Base-by-base conservation (phyloP, 768 basidiomycete genomes). In the Phaeotremella skinneri region DNA sequence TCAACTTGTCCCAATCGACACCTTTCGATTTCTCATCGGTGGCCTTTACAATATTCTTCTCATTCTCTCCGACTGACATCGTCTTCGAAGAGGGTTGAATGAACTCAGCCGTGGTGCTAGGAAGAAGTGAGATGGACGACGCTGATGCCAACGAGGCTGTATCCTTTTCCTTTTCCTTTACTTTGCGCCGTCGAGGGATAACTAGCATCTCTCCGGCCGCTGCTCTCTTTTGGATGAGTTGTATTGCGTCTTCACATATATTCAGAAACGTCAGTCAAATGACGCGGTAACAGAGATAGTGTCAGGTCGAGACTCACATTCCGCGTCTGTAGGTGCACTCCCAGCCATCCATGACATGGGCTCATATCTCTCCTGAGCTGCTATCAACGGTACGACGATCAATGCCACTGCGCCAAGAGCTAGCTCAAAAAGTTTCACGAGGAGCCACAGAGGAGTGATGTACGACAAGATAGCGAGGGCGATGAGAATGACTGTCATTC, bases 301-400 rank as follows among this genome's bases (percentile, higher is more conserved):
- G 11, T n/a, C 31, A 20, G 34, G 13, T 5, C 11, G 14, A 9
- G n/a, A 47, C 58, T 29, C 16, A 59, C 58, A 53, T 11, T 59
- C 58, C 13, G 58, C 31, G 47, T 59, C 58, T 11, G 58, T 59
- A 4, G 58, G 58, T 4, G 58, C 58, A 30, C 20, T 52, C 6
- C 58, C 58, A 16, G 41, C 37, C 32, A 59, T 34, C 58, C 58
- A 59, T 29, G 64, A 53, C 32, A 59, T 52, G 1, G 59, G 64
- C 43, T 66, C 64, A 31, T 66, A 66, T 13, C 52, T 50, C 25
- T 61, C 56, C 50, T 62, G 61, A 21, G 61, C 54, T 1, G 61
- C 61, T 2, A 61, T 56, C 20, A 62, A n/a, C 7, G 64, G 64
- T 20, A 66, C 56, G 14, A 66, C 56, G 14, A 62, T 34, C 27